Percentiles rank a stretch among this genome's conserved stretches.
These are phyloP conservation scores for Tuber borchii DNA, from an alignment of 495 filamentous ascomycete genomes.

Conservation along the genomic window DNA sequence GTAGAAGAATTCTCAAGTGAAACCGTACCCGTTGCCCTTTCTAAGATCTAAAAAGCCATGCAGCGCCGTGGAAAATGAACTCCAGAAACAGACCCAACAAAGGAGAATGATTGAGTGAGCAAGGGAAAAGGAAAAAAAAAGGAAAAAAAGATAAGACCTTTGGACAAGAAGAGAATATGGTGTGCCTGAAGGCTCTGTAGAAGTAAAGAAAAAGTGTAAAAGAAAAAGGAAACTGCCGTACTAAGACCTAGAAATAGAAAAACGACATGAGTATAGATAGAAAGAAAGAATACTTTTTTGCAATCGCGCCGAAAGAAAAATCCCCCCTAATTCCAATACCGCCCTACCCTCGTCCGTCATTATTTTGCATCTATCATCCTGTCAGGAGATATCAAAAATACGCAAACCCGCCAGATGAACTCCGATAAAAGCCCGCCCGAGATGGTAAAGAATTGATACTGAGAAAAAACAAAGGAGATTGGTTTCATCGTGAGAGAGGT, in stretches of 20 bases:
- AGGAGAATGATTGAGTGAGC: neutral
- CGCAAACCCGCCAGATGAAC: neutral
- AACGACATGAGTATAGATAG: neutral
- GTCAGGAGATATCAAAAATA: neutral
- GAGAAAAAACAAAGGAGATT: neutral
- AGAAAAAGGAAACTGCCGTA: neutral
- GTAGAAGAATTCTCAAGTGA: neutral
- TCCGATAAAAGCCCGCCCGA: constrained; percentile 4
- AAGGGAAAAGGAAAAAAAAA: neutral
- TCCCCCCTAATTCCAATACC: neutral
- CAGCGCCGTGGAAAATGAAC: constrained; percentile 1
- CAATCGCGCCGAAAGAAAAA: constrained; percentile 1
- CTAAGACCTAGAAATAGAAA: neutral
- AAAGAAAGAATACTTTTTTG: constrained; percentile 1
- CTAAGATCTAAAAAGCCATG: constrained; percentile 5
- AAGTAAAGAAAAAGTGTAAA: neutral
- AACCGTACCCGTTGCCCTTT: constrained; percentile 4
- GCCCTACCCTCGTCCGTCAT: neutral
- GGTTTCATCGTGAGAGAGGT: neutral
- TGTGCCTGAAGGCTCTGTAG: neutral
- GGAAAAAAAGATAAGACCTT: neutral
- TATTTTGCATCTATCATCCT: neutral
- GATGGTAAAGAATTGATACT: neutral
- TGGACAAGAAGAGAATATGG: constrained; percentile 1
- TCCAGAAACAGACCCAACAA: constrained; percentile 2